Conservation (phyloP, 1,284 basidiomycete genomes). For the Chiua sp. region DNA sequence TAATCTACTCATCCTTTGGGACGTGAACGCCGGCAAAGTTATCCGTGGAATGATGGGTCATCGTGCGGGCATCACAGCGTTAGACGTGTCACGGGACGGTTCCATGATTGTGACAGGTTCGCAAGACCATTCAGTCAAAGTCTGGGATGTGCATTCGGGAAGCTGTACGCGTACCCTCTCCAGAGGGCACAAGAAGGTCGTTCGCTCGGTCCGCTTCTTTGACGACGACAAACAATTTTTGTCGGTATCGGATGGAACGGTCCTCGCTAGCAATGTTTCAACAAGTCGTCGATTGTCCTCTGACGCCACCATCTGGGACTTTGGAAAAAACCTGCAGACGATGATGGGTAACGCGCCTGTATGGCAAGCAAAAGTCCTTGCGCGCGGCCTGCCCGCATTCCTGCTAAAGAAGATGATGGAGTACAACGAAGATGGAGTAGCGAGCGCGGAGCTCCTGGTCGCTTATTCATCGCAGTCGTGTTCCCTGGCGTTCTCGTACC, state of each 20-base stretch:
- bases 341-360: conserved; percentile 9
- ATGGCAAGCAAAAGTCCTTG: conserved; percentile 12
- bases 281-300: conserved; percentile 4
- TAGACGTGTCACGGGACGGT: conserved; percentile 23
- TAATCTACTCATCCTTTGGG: conserved; percentile 28
- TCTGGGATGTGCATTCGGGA: conserved; percentile 22
- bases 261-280: conserved; percentile 9
- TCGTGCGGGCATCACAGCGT: conserved; percentile 10
- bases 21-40: conserved; percentile 22
- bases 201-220: conserved; percentile 23
- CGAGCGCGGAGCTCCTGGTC: not conserved
- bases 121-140: conserved; percentile 28
- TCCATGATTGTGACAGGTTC: conserved; percentile 19
- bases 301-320: conserved; percentile 11
- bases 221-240: conserved; percentile 18
- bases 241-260: conserved; percentile 5
- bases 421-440: not conserved
- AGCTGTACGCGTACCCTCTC: conserved; percentile 21
- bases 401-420: conserved; percentile 6
- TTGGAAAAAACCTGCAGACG: conserved; percentile 1
- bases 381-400: conserved; percentile 8
- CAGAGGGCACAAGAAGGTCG: conserved; percentile 17
- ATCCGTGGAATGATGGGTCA: conserved; percentile 25
- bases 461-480: conserved; percentile 10
- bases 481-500: conserved; percentile 12